Conservation (phyloP, 2,329 filamentous ascomycete species). For the Aureobasidium mangrovei region DNA sequence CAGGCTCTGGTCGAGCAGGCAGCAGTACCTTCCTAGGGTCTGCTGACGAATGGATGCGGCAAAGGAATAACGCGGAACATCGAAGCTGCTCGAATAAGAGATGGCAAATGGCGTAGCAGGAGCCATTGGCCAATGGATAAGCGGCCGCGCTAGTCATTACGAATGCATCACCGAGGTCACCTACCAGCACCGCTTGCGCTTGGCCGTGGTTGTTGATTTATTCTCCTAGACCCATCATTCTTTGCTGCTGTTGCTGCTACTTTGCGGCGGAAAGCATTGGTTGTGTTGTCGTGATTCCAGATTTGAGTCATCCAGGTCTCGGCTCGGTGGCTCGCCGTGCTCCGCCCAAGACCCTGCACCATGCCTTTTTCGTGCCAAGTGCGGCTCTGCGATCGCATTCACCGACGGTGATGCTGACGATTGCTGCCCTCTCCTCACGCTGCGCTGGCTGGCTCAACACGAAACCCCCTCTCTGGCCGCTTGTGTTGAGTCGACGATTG, state of each 20-base stretch:
- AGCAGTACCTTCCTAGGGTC: conserved; percentile 12
- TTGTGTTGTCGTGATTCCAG: conserved; percentile 10
- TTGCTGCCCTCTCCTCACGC: neutral
- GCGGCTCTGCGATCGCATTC: conserved; percentile 9
- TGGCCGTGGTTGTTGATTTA: too few species aligned
- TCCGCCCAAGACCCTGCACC: conserved; percentile 7
- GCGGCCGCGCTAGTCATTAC: conserved; percentile 1
- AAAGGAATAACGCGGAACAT: conserved; percentile 13
- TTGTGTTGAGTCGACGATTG: neutral
- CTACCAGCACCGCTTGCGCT: neutral
- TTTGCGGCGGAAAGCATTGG: conserved; percentile 10
- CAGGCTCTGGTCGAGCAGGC: conserved; percentile 5
- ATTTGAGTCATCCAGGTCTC: conserved; percentile 11
- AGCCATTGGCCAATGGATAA: conserved; percentile 12
- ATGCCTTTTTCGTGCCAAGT: conserved; percentile 5
- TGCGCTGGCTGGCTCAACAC: neutral
- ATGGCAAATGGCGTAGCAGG: conserved; percentile 1
- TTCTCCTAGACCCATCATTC: neutral
- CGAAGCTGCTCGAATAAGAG: conserved; percentile 13
- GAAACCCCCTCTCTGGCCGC: conserved; percentile 10
- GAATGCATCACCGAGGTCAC: neutral
- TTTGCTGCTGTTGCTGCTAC: neutral
- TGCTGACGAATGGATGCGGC: conserved; percentile 15
- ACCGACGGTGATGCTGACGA: conserved; percentile 11
- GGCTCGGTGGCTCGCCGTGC: conserved; percentile 4